Conservation (phyloP, 208 protist species). For the Spongospora subterranea region DNA sequence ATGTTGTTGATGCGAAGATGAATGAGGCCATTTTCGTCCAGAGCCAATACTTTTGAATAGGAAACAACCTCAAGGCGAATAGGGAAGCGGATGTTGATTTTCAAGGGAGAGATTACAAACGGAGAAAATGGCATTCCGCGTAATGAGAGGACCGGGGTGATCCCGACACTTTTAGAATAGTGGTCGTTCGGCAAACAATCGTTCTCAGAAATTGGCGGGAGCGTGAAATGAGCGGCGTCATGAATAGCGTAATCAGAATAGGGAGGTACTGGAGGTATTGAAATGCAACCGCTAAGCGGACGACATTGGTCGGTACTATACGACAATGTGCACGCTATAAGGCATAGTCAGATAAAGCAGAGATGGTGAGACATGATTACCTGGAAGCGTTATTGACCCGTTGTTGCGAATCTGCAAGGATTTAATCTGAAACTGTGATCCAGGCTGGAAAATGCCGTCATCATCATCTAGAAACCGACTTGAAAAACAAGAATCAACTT, state of each 20-base stretch:
- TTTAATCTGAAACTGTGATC: background rate
- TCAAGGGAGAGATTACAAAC: too few species aligned
- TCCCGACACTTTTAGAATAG: background rate
- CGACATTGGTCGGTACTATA: background rate
- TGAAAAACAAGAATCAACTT: background rate
- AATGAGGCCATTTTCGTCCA: background rate
- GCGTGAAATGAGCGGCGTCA: background rate
- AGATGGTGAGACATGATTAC: background rate
- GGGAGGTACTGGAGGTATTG: background rate
- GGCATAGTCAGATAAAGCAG: background rate
- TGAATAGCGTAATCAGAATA: background rate
- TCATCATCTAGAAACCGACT: background rate
- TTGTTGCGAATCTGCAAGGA: background rate
- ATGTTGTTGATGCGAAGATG: conserved; percentile 41
- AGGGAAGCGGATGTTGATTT: background rate
- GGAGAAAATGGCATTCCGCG: background rate
- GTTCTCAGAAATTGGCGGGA: background rate
- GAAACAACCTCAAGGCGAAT: conserved; percentile 9
- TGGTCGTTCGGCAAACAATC: conserved; percentile 19
- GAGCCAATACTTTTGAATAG: background rate
- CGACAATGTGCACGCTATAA: background rate
- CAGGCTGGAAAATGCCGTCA: background rate
- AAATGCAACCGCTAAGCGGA: background rate
- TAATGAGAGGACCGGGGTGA: background rate
- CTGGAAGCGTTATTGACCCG: conserved; percentile 23